Evolutionary conservation across 495 filamentous ascomycete species (phyloP), one percentile per base, ranked within the genome.

Genomic region (Rusavskia elegans): DNA sequence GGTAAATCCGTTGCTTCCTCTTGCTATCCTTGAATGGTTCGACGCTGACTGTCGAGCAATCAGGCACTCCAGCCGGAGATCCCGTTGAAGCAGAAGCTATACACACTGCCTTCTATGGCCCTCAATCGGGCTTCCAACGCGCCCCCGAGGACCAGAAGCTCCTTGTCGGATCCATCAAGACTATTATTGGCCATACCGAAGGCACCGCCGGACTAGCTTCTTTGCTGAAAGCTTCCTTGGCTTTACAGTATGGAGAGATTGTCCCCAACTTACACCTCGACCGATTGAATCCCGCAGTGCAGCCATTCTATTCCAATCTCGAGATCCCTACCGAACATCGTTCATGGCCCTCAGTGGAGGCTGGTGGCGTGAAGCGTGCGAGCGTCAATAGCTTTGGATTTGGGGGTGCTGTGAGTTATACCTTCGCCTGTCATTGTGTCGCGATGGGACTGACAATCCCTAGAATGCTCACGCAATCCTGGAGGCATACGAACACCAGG

Each of bases 401-500:
- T 27, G 5, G 25, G 25, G 25, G 25, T 27, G 25, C 25, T 27
- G 25, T 27, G 25, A 5, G 25, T 27, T 27, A 27, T 27, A 27
- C 25, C 25, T 27, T 27, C 25, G 25, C 25, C 2, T 27, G 2
- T 27, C 25, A 27, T 27, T 5, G 25, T 27, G 25, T 27, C 25
- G 25, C 25, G 25, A 27, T 27, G 5, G 25, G 25, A 5, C 25
- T 27, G 25, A 27, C 25, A 27, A 27, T 27, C 25, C 39, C 39
- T 42, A 14, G 16, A 84, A 83, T 56, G 69, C 76, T 1, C 79
- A 83, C 51, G 72, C 63, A 13, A 76, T 84, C 35, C 14, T 83
- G 0, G 78, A 83, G 17, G 49, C 48, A 9, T 63, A 27, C 25
- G 25, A 27, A 27, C 25, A 27, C 2, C 25, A 27, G 25, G 25